phyloP scores from a whole-genome alignment of 2,329 filamentous ascomycete genomes.

The Epichloe glyceriae region DNA sequence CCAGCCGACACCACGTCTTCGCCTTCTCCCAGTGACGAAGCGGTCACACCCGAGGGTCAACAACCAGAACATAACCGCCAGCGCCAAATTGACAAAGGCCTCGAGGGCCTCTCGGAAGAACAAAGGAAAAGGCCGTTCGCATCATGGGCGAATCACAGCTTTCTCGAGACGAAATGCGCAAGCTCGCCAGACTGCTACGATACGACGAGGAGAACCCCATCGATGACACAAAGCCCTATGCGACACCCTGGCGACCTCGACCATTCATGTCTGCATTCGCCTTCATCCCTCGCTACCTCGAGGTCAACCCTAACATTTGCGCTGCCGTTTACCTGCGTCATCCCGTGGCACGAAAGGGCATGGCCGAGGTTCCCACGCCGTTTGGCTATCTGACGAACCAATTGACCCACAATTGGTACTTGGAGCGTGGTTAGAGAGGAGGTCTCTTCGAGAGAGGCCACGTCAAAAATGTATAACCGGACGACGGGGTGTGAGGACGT shows the following conservation, averaged over 20 bases:
- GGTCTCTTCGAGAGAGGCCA: no score
- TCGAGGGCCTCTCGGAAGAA: constrained; percentile 20
- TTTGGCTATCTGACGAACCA: constrained; percentile 59
- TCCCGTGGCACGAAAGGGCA: constrained; percentile 73
- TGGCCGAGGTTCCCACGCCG: constrained; percentile 74
- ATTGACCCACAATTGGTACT: constrained; percentile 87
- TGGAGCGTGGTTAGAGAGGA: constrained; percentile 54
- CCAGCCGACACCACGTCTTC: neutral
- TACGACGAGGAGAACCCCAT: constrained; percentile 62
- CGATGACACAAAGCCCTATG: constrained; percentile 70
- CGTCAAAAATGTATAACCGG: neutral
- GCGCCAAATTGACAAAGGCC: constrained; percentile 21
- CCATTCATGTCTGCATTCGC: constrained; percentile 85
- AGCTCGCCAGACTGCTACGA: constrained; percentile 44
- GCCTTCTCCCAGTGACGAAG: neutral
- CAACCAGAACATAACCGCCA: constrained; percentile 16
- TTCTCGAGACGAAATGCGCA: constrained; percentile 36
- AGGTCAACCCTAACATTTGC: constrained; percentile 96
- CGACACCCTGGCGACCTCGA: constrained; percentile 79
- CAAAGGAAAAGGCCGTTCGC: constrained; percentile 20
- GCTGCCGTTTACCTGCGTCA: constrained; percentile 90
- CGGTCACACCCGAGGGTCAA: neutral
- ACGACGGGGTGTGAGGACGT: neutral
- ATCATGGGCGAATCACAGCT: constrained; percentile 23
- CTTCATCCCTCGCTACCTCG: constrained; percentile 87